Percentiles rank a stretch among this genome's conserved stretches.
Evolutionary conservation across 202 grass and related monocot genomes (phyloP).

Genomic region (Cymbopogon flexuosus): DNA sequence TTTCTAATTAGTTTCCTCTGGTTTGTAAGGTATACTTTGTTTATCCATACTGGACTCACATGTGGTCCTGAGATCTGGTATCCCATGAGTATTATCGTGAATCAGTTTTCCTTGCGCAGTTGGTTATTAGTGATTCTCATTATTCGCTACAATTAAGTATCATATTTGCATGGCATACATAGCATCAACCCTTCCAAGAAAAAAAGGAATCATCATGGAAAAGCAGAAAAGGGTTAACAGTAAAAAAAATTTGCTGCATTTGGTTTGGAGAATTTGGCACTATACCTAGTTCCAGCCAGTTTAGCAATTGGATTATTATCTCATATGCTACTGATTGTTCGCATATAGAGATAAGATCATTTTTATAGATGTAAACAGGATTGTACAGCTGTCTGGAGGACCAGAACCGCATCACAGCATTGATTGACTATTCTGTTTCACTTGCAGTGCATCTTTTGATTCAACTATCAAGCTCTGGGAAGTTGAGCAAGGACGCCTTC

Average conservation of each 20-base stretch:
- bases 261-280: neutral
- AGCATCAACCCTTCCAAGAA: neutral
- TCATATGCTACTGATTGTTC: neutral
- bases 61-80: neutral
- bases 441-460: constrained; percentile 85
- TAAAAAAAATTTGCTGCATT: neutral
- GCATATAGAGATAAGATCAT: neutral
- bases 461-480: constrained; percentile 97
- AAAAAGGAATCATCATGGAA: neutral
- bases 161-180: neutral
- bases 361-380: neutral
- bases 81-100: neutral
- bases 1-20: neutral
- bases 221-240: neutral
- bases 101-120: neutral
- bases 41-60: neutral
- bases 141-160: neutral
- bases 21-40: neutral
- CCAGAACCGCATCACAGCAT: neutral
- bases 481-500: constrained; percentile 67
- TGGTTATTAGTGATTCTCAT: neutral
- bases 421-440: constrained; percentile 11
- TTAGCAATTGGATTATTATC: neutral
- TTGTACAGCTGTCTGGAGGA: constrained; percentile 8
- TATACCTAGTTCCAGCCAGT: neutral